Percentiles rank a stretch among this genome's conserved stretches.
Evolutionary conservation across 2,329 filamentous ascomycete species (phyloP).

Genomic region (Claviceps digitariae): DNA sequence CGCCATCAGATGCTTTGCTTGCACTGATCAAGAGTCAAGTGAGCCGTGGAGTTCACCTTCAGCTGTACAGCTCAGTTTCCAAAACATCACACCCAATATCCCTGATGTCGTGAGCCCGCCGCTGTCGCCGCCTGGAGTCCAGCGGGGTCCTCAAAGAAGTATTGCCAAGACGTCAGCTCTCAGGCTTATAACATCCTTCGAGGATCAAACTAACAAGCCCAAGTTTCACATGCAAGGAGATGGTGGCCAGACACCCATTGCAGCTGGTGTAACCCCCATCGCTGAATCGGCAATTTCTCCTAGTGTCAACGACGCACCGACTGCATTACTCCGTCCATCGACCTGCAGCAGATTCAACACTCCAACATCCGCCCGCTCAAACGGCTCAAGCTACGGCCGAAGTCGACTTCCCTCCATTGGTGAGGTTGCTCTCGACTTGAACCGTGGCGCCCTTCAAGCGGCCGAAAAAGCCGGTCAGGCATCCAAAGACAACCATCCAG

Average conservation of each 20-base stretch:
- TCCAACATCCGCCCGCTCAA: constrained; percentile 48
- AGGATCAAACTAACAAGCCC: constrained; percentile 45
- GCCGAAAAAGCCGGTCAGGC: constrained; percentile 12
- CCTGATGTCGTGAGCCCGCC: constrained; percentile 54
- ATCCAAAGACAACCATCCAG: constrained; percentile 15
- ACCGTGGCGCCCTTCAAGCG: constrained; percentile 16
- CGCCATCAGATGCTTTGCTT: constrained; percentile 86
- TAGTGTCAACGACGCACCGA: constrained; percentile 49
- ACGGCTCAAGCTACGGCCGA: constrained; percentile 45
- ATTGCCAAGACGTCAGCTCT: constrained; percentile 71
- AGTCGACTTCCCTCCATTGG: constrained; percentile 67
- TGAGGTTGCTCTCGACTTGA: constrained; percentile 31
- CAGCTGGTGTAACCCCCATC: constrained; percentile 77
- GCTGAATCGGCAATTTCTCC: constrained; percentile 58
- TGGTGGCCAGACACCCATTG: constrained; percentile 58
- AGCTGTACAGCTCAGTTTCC: constrained; percentile 47
- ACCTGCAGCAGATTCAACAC: constrained; percentile 57
- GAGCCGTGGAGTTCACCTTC: constrained; percentile 83
- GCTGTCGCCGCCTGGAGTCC: constrained; percentile 57
- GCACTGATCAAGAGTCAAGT: constrained; percentile 70
- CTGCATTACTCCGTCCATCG: constrained; percentile 53
- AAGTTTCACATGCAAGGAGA: constrained; percentile 48
- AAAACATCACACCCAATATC: constrained; percentile 39
- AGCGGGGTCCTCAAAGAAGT: constrained; percentile 43
- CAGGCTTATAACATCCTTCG: constrained; percentile 86